Evolutionary conservation across 2,329 filamentous ascomycete genomes (phyloP).

Genomic region (Ophiognomonia clavigignenti-juglandacearum): DNA sequence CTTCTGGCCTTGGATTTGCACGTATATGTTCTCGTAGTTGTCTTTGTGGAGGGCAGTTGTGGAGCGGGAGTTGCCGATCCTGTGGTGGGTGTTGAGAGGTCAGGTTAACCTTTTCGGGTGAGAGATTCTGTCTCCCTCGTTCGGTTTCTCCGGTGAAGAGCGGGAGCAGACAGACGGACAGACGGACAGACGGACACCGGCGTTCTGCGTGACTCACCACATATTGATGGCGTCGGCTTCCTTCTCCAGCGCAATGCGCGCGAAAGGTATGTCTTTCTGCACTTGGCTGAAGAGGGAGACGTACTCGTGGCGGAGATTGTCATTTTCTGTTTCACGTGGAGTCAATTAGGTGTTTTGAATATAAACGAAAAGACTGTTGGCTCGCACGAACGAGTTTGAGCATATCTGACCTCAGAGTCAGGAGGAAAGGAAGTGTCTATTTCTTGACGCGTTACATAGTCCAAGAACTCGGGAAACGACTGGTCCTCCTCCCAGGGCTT

Average conservation of each 20-base stretch:
- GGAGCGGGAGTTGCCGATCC: slow-evolving; percentile 67
- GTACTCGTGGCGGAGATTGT: slow-evolving; percentile 76
- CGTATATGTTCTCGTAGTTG: slow-evolving; percentile 82
- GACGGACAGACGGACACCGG: no score
- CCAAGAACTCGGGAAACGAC: slow-evolving; percentile 57
- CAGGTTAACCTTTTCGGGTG: no score
- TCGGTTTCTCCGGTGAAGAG: no score
- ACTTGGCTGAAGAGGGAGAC: slow-evolving; percentile 56
- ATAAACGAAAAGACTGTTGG: neutral
- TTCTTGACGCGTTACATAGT: slow-evolving; percentile 57
- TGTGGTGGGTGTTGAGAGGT: neutral
- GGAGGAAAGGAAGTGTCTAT: slow-evolving; percentile 25
- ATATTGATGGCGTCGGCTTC: slow-evolving; percentile 73
- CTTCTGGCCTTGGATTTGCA: slow-evolving; percentile 68
- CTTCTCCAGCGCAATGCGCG: slow-evolving; percentile 62
- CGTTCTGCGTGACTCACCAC: slow-evolving; percentile 39
- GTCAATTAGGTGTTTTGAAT: neutral
- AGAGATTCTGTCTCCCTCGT: no score
- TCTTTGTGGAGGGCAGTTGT: slow-evolving; percentile 74
- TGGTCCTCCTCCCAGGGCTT: slow-evolving; percentile 68
- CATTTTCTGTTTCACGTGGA: slow-evolving; percentile 55
- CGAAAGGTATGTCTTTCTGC: slow-evolving; percentile 63
- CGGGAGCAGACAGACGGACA: no score
- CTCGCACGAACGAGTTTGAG: slow-evolving; percentile 61
- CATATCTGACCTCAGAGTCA: slow-evolving; percentile 57